Evolutionary conservation across 202 grass and related monocot genomes (phyloP), one percentile per base, ranked within the genome.

Genomic region (Digitaria exilis): DNA sequence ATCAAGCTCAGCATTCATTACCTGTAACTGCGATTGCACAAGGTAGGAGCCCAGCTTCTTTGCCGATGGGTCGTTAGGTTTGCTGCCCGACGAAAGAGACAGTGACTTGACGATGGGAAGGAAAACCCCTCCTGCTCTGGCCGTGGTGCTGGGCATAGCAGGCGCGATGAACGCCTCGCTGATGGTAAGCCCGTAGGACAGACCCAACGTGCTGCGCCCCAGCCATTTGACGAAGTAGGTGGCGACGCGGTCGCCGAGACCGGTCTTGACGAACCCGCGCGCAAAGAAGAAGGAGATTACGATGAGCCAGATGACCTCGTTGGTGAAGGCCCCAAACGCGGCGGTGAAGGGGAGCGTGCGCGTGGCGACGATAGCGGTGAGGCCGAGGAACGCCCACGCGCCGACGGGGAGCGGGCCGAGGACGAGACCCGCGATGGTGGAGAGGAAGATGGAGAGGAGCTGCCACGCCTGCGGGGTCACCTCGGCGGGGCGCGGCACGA

Each of bases 201-300:
- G 81, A 14, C 92, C 95, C 39, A 97, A 59, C 3, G 95, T 97
- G 79, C 92, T 97, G 22, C 80, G 76, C 19, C 95, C 95, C 24
- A 97, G 63, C 86, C 88, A 93, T 58, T 97, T 97, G 3, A 97
- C 92, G 79, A 97, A 97, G 78, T 91, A 93, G 9, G 90, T 97
- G 41, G 95, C 95, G 6, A 97, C 89, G 22, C 90, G 92, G 74
- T 97, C 95, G 37, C 95, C 92, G 39, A 97, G 90, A 22, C 95
- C 92, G 42, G 95, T 97, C 82, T 91, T 94, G 59, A 97, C 95
- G 55, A 97, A 97, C 0, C 95, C 92, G 31, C 92, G 84, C 32
- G 95, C 95, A 77, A 97, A 97, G 92, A 97, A 97, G 85, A 97
- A 97, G 43, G 92, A 97, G 55, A 97, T 94, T 64, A 97, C 95